Conservation (phyloP, 805 yeast species). For the Pichia exigua region DNA sequence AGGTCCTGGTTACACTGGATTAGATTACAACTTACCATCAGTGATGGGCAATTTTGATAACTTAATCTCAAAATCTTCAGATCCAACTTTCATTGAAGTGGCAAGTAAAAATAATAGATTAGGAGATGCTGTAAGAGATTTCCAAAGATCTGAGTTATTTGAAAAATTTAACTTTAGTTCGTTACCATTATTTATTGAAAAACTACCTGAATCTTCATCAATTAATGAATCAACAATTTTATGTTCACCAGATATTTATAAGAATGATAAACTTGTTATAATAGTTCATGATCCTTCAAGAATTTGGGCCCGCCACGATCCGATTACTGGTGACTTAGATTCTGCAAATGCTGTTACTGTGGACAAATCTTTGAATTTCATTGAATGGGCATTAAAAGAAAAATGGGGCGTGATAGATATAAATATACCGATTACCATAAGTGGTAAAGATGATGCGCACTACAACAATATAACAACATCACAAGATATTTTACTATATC, state of each 20-base stretch:
- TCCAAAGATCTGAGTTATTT: conserved; percentile 55
- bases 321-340: conserved; percentile 70
- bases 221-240: conserved; percentile 53
- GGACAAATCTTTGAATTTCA: conserved; percentile 63
- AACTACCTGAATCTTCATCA: conserved; percentile 37
- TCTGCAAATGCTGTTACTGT: conserved; percentile 64
- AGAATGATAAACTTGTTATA: conserved; percentile 55
- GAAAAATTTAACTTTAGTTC: conserved; percentile 50
- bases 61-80: conserved; percentile 34
- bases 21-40: conserved; percentile 25
- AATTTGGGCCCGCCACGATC: conserved; percentile 81
- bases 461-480: conserved; percentile 60
- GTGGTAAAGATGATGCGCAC: conserved; percentile 38
- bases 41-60: conserved; percentile 28
- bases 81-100: conserved; percentile 30
- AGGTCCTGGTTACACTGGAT: conserved; percentile 51
- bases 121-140: conserved; percentile 67
- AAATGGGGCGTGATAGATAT: conserved; percentile 80
- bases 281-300: conserved; percentile 88
- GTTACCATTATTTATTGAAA: conserved; percentile 48
- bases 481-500: conserved; percentile 66
- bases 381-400: conserved; percentile 53
- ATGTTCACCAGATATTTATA: conserved; percentile 63
- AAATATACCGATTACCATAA: conserved; percentile 57
- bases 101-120: conserved; percentile 41